A percentile compares a stretch with the other conserved stretches of the same genome.
Evolutionary conservation across 768 basidiomycete genomes (phyloP).

Genomic region (Tephrocybe rancida): DNA sequence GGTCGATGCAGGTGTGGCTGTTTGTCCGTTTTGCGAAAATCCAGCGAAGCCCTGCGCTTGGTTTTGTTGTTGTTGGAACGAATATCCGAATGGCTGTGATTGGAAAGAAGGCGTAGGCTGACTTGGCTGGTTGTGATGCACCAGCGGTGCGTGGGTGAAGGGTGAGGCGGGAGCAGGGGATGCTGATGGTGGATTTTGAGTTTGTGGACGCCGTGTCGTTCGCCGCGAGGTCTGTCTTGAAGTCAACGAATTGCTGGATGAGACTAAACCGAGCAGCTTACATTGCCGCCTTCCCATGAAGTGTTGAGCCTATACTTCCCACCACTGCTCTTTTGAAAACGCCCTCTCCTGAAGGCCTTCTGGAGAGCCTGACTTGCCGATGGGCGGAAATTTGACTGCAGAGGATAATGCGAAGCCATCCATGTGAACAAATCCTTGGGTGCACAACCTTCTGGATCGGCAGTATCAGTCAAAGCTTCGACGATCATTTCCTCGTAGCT

Average conservation of each 20-base stretch:
- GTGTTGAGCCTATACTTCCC: constrained; percentile 79
- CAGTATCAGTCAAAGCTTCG: constrained; percentile 68
- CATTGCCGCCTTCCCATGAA: constrained; percentile 81
- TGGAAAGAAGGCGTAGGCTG: constrained; percentile 9
- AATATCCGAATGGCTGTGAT: constrained; percentile 11
- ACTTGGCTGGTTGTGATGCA: constrained; percentile 33
- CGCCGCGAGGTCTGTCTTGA: constrained; percentile 66
- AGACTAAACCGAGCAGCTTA: constrained; percentile 38
- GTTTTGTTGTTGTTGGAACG: constrained; percentile 14
- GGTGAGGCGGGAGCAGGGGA: constrained; percentile 44
- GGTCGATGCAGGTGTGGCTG: too few relatives aligned
- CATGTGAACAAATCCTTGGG: constrained; percentile 84
- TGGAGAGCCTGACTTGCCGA: constrained; percentile 89
- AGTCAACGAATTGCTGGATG: neutral
- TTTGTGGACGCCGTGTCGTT: constrained; percentile 82
- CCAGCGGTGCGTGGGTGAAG: constrained; percentile 60
- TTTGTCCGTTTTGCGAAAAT: constrained; percentile 29
- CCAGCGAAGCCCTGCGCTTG: constrained; percentile 15
- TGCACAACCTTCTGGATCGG: constrained; percentile 73
- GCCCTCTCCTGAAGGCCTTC: constrained; percentile 81
- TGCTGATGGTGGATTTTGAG: constrained; percentile 35
- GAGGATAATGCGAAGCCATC: constrained; percentile 82
- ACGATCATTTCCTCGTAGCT: constrained; percentile 94
- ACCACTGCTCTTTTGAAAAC: constrained; percentile 73
- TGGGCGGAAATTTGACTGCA: constrained; percentile 88